Base-by-base conservation (phyloP, 805 yeast genomes). In the Wickerhamiella dianesei region DNA sequence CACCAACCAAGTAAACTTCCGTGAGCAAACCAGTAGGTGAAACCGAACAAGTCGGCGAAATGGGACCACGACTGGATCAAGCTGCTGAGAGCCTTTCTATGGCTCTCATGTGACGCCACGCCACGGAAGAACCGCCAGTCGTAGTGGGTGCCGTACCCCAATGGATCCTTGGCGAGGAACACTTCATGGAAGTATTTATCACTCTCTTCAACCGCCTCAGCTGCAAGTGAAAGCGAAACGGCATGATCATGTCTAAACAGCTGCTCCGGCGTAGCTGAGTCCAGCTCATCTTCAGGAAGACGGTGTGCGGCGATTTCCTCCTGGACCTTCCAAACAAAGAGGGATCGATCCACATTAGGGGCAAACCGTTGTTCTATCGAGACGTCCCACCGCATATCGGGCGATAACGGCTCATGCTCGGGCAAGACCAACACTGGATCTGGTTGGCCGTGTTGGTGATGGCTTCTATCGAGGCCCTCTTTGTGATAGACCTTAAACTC, bases 61-160 rank as follows among this genome's bases (percentile, higher is more conserved):
- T 66, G 67, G 18, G 71, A 52, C 72, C 75, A 74, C 14, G 70
- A 70, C 37, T 70, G 60, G 13, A 70, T 65, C 39, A 72, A 53
- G 46, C 67, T 67, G 48, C 73, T 75, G 50, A 77, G 64, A 2
- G 75, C 68, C 14, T 69, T 72, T 51, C 65, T 62, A 50, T 69
- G 69, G 40, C 63, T 64, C 35, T 62, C 54, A 36, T 61, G 62
- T 29, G 55, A 54, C n/a, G 70, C 60, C 36, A 68, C 62, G 43
- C 64, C 59, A 52, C 69, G 71, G 68, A 78, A 80, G 54, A 77
- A 79, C 49, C 84, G 68, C 82, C 83, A 78, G 59, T 80, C 86
- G 55, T 78, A 79, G 51, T 66, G 70, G 43, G 48, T 45, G 5
- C 65, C 67, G 16, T 36, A 2, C 3, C 46, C 45, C 9, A 16